Evolutionary conservation across 805 yeast genomes (phyloP).

Genomic region (Cyberlindnera euphorbiae): DNA sequence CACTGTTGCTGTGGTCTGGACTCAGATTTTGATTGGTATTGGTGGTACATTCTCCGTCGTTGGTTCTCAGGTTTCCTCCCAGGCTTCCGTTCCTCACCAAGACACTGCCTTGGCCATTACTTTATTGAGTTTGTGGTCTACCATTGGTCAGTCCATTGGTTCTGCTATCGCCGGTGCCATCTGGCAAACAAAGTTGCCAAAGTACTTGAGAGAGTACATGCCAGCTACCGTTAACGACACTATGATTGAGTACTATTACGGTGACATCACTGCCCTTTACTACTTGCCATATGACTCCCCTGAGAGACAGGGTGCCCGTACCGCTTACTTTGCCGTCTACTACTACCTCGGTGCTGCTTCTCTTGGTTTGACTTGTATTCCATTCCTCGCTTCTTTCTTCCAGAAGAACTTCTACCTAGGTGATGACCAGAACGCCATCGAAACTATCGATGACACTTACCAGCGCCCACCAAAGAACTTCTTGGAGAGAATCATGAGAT

Average conservation of each 20-base stretch:
- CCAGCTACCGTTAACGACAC: conserved; percentile 24
- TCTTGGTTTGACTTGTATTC: conserved; percentile 27
- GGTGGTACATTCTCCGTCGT: conserved; percentile 37
- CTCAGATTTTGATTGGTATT: conserved; percentile 33
- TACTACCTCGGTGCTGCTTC: conserved; percentile 28
- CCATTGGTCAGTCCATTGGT: conserved; percentile 37
- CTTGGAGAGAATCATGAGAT: conserved; percentile 5
- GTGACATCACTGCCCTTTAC: conserved; percentile 21
- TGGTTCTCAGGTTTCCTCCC: conserved; percentile 34
- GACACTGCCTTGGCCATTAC: conserved; percentile 38
- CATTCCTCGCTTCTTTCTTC: conserved; percentile 28
- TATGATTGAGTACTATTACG: conserved; percentile 22
- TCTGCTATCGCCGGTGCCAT: conserved; percentile 36
- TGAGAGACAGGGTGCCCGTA: conserved; percentile 30
- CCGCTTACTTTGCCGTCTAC: conserved; percentile 28
- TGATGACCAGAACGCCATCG: conserved; percentile 32
- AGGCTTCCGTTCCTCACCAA: conserved; percentile 39
- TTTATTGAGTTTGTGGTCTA: conserved; percentile 29
- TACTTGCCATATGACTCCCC: conserved; percentile 25
- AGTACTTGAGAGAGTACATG: conserved; percentile 26
- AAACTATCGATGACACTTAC: conserved; percentile 15
- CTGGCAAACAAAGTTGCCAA: conserved; percentile 31
- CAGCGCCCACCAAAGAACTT: not conserved
- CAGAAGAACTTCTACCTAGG: conserved; percentile 34
- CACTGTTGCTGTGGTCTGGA: conserved; percentile 27